Base-by-base conservation (phyloP, 495 filamentous ascomycete genomes). In the Monascus purpureus region DNA sequence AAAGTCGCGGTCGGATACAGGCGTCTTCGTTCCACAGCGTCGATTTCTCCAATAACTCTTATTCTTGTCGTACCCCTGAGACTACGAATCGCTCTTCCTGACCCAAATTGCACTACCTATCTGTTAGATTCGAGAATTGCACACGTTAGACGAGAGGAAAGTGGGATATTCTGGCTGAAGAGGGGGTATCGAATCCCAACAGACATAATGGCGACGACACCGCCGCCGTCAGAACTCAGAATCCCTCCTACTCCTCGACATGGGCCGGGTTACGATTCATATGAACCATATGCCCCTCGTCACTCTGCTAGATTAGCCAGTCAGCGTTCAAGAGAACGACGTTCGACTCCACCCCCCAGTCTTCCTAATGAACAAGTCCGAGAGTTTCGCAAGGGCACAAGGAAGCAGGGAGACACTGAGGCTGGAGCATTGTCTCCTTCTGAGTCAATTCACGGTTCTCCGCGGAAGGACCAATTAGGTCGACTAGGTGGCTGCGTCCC, bases 231-330 rank as follows among this genome's bases (percentile, higher is more conserved):
- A 18, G 59, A 61, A 25, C 49, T 80, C 28, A 66, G 67, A 36
- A 76, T 77, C 24, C 85, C 85, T 29, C 63, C 72, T 29, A 80
- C 84, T 24, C 85, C 85, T 12, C 72, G 68, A 22, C 72, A 76
- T 57, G 80, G 80, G 29, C 49, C 69, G 31, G 73, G 65, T 44
- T 67, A 70, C 36, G 81, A 92, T 57, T 49, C 57, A 31, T 83
- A 75, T 53, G 70, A 79, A 39, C 79, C 80, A 15, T 84, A 77
- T 51, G 62, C 55, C 2, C 62, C 61, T 28, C 66, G 57, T 12
- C 56, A 58, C 36, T 67, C 58, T 25, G 56, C 63, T 24, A 62
- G 69, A 39, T 42, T 72, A 36, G 61, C 63, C 12, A 52, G 42
- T 19, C 59, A 61, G 43, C 33, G 37, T 4, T 50, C 48, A 11